phyloP scores from a whole-genome alignment of 768 basidiomycete genomes.

The Amanita brunnescens region DNA sequence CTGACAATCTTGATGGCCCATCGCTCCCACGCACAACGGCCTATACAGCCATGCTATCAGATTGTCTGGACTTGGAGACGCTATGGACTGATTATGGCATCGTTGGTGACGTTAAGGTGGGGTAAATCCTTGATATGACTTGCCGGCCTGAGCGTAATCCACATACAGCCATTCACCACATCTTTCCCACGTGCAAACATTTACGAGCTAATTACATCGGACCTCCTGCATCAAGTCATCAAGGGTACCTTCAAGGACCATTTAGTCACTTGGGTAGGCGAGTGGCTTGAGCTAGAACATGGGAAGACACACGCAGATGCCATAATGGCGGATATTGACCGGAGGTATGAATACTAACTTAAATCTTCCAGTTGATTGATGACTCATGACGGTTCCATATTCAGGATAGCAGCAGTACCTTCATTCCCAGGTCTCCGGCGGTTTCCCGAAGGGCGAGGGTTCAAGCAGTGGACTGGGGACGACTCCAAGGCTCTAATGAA shows the following conservation, averaged over 20 bases:
- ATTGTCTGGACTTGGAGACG: background rate
- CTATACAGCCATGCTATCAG: background rate
- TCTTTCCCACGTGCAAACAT: constrained; percentile 12
- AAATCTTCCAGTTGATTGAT: background rate
- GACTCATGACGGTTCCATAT: no score
- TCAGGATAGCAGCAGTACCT: constrained; percentile 15
- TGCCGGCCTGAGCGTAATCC: background rate
- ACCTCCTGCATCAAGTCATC: constrained; percentile 10
- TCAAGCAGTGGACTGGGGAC: constrained; percentile 18
- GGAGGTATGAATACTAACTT: background rate
- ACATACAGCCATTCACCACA: constrained; percentile 11
- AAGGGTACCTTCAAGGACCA: constrained; percentile 5
- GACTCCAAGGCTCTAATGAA: constrained; percentile 29
- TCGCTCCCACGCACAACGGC: background rate
- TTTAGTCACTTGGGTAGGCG: constrained; percentile 8
- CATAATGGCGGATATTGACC: constrained; percentile 7
- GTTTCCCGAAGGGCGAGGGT: constrained; percentile 21
- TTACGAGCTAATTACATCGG: constrained; percentile 5
- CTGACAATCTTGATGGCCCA: background rate
- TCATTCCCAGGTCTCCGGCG: constrained; percentile 14
- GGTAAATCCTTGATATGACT: background rate
- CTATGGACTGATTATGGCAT: background rate
- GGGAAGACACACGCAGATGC: background rate
- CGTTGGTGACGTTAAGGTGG: background rate
- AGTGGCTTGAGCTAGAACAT: constrained; percentile 6